phyloP scores from a whole-genome alignment of 2,329 filamentous ascomycete genomes.

The Sporothrix curviconia region DNA sequence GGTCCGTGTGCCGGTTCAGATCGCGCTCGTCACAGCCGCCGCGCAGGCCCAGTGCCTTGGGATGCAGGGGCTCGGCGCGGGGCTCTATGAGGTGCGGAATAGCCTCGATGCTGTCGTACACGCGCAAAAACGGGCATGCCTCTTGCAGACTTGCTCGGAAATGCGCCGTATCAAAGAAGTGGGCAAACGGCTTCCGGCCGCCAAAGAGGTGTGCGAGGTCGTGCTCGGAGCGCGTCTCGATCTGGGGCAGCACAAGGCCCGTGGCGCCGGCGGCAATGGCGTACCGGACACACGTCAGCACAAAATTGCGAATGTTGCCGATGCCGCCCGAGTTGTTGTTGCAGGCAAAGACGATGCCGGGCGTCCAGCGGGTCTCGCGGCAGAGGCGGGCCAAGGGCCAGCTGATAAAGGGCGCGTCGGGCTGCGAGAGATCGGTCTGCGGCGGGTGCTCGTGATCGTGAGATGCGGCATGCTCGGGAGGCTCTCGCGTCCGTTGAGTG shows the following conservation, averaged over 20 bases:
- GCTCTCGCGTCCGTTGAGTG: neutral
- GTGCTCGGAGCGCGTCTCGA: conserved; percentile 36
- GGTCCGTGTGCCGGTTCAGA: conserved; percentile 36
- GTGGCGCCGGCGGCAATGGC: conserved; percentile 42
- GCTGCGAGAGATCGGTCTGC: conserved; percentile 30
- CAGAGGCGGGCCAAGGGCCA: conserved; percentile 40
- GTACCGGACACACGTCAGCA: conserved; percentile 44
- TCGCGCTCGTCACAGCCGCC: conserved; percentile 35
- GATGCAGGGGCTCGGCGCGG: conserved; percentile 34
- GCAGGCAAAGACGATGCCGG: conserved; percentile 40
- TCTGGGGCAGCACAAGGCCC: conserved; percentile 39
- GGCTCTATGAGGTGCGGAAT: conserved; percentile 34
- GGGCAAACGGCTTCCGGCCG: conserved; percentile 34
- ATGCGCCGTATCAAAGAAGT: conserved; percentile 42
- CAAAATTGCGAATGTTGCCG: conserved; percentile 45
- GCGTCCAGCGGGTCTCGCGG: conserved; percentile 35
- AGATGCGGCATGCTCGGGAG: neutral
- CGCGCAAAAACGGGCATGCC: conserved; percentile 37
- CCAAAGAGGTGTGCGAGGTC: conserved; percentile 38
- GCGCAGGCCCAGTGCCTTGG: conserved; percentile 34
- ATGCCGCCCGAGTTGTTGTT: conserved; percentile 47
- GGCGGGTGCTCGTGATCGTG: neutral
- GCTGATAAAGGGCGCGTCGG: conserved; percentile 37
- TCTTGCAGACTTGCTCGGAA: conserved; percentile 33
- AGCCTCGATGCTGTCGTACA: conserved; percentile 33